Percentiles rank a stretch among this genome's conserved stretches.
Conservation (phyloP, 2,329 filamentous ascomycete genomes). For the Colletotrichum simmondsii region DNA sequence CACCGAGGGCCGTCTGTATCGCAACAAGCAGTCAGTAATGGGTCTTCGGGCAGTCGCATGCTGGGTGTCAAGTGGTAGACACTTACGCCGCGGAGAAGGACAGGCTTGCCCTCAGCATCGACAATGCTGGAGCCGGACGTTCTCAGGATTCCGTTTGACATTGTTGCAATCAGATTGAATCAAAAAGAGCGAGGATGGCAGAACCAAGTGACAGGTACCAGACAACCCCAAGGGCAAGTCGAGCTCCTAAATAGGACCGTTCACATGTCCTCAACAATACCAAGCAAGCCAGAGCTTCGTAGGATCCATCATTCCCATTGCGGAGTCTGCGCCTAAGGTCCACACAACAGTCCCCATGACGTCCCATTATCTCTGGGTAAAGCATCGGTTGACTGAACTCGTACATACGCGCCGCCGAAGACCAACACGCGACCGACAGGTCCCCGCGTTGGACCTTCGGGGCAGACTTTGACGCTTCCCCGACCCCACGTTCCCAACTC, state of each 20-base stretch:
- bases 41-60: too few relatives aligned
- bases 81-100: constrained; percentile 53
- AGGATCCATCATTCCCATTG: neutral
- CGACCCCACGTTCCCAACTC: constrained; percentile 13
- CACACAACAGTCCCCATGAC: constrained; percentile 4
- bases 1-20: constrained; percentile 42
- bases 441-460: neutral
- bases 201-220: neutral
- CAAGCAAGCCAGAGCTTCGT: neutral
- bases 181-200: neutral
- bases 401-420: neutral
- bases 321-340: constrained; percentile 4
- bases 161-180: neutral
- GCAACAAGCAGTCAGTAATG: neutral
- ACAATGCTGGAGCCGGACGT: constrained; percentile 47
- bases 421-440: neutral
- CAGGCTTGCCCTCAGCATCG: constrained; percentile 52
- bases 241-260: constrained; percentile 15
- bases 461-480: constrained; percentile 15
- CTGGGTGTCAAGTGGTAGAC: too few relatives aligned
- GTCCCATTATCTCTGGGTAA: neutral
- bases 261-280: neutral
- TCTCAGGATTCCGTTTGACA: constrained; percentile 27
- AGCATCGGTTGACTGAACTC: neutral
- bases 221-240: neutral